phyloP scores from a whole-genome alignment of 306 rosid genomes.

The Trifolium pratense region DNA sequence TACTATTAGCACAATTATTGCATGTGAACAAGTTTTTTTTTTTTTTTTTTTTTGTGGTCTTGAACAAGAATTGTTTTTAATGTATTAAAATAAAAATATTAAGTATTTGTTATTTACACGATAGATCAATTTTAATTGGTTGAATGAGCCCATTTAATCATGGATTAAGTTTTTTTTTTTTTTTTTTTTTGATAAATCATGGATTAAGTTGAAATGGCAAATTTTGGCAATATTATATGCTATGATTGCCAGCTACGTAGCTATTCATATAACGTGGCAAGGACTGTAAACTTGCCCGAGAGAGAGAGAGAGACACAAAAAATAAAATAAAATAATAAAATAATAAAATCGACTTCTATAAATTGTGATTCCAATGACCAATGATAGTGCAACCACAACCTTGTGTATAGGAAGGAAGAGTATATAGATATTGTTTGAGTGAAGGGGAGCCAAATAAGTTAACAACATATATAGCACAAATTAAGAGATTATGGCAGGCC shows the following conservation, averaged over 20 bases:
- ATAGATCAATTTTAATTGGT: neutral
- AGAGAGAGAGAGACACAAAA: neutral
- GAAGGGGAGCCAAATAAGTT: neutral
- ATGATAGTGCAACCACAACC: neutral
- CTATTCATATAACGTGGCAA: neutral
- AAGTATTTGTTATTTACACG: neutral
- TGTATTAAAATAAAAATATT: neutral
- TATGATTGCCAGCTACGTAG: neutral
- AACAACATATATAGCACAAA: neutral
- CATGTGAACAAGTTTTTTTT: neutral
- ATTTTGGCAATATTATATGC: neutral
- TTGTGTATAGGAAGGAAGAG: neutral
- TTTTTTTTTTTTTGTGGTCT: neutral
- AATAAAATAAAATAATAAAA: neutral
- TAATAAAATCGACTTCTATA: conserved; percentile 33
- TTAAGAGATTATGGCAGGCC: conserved; percentile 62
- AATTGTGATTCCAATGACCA: conserved; percentile 7
- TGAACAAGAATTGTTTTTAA: neutral
- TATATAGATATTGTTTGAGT: neutral
- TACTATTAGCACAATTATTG: neutral
- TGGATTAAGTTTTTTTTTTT: conserved; percentile 14
- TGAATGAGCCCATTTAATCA: neutral
- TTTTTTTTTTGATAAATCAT: too few relatives aligned
- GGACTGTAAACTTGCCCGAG: neutral
- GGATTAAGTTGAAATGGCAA: conserved; percentile 8